phyloP scores from a whole-genome alignment of 257 asterid genomes.

The Craterostigma plantagineum region DNA sequence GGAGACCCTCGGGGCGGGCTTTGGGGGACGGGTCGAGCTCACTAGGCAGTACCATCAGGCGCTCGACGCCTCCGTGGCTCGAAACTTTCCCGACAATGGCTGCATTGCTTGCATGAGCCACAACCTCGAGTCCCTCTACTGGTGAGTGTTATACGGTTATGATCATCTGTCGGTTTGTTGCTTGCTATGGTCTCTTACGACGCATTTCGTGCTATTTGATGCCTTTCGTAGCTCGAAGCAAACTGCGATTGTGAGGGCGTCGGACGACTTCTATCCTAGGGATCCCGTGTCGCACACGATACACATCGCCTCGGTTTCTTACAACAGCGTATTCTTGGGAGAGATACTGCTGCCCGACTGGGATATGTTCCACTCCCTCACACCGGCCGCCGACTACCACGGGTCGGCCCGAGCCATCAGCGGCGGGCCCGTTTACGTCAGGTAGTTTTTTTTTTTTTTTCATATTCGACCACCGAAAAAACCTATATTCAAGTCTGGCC shows the following conservation, averaged over 20 bases:
- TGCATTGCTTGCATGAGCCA: conserved; percentile 90
- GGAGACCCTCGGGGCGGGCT: conserved; percentile 73
- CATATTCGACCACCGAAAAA: too few species aligned
- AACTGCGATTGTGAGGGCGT: conserved; percentile 63
- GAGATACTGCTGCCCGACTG: conserved; percentile 78
- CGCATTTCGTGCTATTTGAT: neutral
- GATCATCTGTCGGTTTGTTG: too few species aligned
- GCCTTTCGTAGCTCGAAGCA: conserved; percentile 47
- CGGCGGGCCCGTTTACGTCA: conserved; percentile 83
- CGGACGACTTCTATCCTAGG: conserved; percentile 68
- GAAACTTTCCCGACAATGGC: conserved; percentile 75
- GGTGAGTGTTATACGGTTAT: conserved; percentile 14
- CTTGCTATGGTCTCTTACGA: too few species aligned
- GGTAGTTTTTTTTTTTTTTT: too few species aligned
- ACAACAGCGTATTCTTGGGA: conserved; percentile 59
- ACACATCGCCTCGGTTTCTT: conserved; percentile 70
- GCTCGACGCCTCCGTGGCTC: conserved; percentile 69
- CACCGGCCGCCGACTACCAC: conserved; percentile 82
- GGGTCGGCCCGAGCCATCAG: conserved; percentile 74
- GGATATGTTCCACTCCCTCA: conserved; percentile 91
- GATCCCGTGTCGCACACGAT: conserved; percentile 70
- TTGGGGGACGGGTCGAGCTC: conserved; percentile 72
- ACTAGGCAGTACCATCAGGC: conserved; percentile 75
- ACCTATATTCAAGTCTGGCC: too few species aligned
- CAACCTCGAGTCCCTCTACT: conserved; percentile 66